Evolutionary conservation across 2,329 filamentous ascomycete genomes (phyloP), one percentile per base, ranked within the genome.

Genomic region (Graphilbum fragrans): DNA sequence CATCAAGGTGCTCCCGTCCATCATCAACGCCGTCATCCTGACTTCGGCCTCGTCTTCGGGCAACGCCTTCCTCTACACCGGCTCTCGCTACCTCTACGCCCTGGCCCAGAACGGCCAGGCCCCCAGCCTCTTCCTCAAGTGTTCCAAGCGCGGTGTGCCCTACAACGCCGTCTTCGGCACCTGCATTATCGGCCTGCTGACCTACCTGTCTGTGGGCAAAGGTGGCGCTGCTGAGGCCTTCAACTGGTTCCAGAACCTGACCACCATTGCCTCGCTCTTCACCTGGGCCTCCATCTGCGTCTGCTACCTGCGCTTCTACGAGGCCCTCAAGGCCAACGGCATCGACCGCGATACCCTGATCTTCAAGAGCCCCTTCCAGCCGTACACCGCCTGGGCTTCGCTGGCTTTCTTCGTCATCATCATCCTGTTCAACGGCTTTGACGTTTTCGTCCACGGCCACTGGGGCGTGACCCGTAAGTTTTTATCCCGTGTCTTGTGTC

Each of bases 361-460:
- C 1, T 85, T 81, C 61, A 77, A 71, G 45, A 71, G 76, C 3
- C 69, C 67, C 18, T 64, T 73, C 46, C 81, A 87, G 60, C 83
- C 83, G 3, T 86, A 74, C 53, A 64, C 77, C 4, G 80, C 81
- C 2, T 87, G 59, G 38, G 74, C 77, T 43, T 70, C 78, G 1
- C 61, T 85, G 5, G 56, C 62, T 3, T 77, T 73, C 42, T 82
- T 77, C 32, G 64, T 81, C 82, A 39, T 81, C 29, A 79, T 87
- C 62, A 74, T 78, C 2, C 67, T 86, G 45, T 80, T 86, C 31
- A 79, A 81, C 35, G 82, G 82, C 0, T 87, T 85, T 48, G 69
- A 79, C 2, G 77, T 83, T 5, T 87, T 87, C 53, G 66, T 85
- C 45, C 75, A 78, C 0, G 61, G 67, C 14, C 55, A 56, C 27